Percentiles rank a stretch among this genome's conserved stretches.
These are phyloP conservation scores for Calvatia gigantea DNA, from an alignment of 768 basidiomycete species.

Conservation along the genomic window DNA sequence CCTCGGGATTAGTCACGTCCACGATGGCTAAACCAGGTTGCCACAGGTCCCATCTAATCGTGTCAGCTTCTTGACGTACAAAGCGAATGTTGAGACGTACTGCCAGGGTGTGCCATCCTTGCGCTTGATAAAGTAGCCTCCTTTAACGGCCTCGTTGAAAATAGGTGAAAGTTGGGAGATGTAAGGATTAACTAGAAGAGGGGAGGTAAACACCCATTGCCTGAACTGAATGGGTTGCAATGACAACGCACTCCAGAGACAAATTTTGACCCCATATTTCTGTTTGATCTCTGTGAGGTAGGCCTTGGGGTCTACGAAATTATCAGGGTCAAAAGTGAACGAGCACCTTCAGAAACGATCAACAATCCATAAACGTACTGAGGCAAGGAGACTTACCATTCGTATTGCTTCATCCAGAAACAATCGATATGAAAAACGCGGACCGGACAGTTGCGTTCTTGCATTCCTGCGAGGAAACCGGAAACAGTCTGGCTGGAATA, in stretches of 20 bases:
- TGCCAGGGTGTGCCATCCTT: slow-evolving; percentile 67
- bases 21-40: slow-evolving; percentile 49
- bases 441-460: slow-evolving; percentile 55
- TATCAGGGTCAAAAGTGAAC: slow-evolving; percentile 74
- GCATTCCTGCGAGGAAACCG: slow-evolving; percentile 69
- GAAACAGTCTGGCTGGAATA: slow-evolving; percentile 69
- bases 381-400: slow-evolving; percentile 40
- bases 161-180: slow-evolving; percentile 67
- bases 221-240: background rate
- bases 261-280: slow-evolving; percentile 66
- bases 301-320: slow-evolving; percentile 69
- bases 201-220: background rate
- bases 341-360: slow-evolving; percentile 49
- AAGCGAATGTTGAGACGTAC: slow-evolving; percentile 34
- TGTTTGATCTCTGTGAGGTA: slow-evolving; percentile 59
- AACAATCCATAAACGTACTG: slow-evolving; percentile 7
- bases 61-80: background rate
- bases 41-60: slow-evolving; percentile 26
- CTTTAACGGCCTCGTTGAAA: slow-evolving; percentile 63
- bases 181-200: slow-evolving; percentile 60
- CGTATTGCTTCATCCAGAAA: slow-evolving; percentile 74
- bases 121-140: slow-evolving; percentile 70
- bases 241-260: slow-evolving; percentile 57
- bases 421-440: slow-evolving; percentile 77
- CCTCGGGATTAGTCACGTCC: slow-evolving; percentile 56